Evolutionary conservation across 2,329 filamentous ascomycete species (phyloP).

Genomic region (Fusarium chaquense): DNA sequence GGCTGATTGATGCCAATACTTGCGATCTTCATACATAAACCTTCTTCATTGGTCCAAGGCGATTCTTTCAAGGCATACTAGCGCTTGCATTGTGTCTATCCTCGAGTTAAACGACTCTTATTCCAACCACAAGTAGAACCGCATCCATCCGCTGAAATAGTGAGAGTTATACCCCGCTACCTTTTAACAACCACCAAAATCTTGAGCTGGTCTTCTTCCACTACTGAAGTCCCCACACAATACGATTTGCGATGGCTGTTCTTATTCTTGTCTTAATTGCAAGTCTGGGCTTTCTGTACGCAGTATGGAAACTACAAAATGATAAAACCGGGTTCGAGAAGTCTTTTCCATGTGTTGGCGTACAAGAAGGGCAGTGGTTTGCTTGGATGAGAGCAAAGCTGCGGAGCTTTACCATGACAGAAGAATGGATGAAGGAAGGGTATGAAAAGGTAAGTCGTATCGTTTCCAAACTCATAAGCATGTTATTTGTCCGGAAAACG

Average conservation of each 20-base stretch:
- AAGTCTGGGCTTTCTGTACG: not conserved
- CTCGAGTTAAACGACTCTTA: no score
- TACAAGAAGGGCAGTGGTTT: not conserved
- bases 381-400: not conserved
- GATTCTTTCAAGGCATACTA: no score
- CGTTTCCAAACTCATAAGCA: fast-evolving
- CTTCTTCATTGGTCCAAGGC: not conserved
- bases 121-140: not conserved
- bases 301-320: not conserved
- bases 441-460: not conserved
- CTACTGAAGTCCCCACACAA: not conserved
- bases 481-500: fast-evolving
- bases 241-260: not conserved
- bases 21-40: not conserved
- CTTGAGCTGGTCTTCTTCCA: not conserved
- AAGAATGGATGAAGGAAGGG: not conserved
- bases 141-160: no score
- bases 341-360: not conserved
- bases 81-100: no score
- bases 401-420: not conserved
- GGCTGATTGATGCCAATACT: not conserved
- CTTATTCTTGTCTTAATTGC: not conserved
- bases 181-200: not conserved
- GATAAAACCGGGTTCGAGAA: not conserved
- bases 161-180: not conserved